These are phyloP conservation scores for Aspergillus nanangensis DNA, from an alignment of 495 filamentous ascomycete genomes.

Conservation along the genomic window DNA sequence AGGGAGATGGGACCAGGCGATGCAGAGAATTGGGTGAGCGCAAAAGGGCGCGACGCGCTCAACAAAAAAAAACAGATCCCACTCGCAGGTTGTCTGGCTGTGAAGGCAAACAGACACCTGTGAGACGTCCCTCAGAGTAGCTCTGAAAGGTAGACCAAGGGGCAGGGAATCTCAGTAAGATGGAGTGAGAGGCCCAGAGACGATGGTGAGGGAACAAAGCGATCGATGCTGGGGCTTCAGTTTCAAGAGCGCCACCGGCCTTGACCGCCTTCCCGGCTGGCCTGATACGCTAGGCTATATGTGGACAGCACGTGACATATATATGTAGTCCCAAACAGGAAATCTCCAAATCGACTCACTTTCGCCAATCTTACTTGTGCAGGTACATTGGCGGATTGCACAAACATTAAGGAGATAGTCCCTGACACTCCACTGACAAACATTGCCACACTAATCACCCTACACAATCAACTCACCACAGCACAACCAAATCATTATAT, in stretches of 20 bases:
- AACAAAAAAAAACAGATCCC: conserved; percentile 11
- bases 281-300: neutral
- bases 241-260: conserved; percentile 29
- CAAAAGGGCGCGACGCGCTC: conserved; percentile 30
- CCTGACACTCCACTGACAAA: neutral
- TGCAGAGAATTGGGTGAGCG: conserved; percentile 17
- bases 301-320: conserved; percentile 7
- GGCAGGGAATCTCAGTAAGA: conserved; percentile 17
- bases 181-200: conserved; percentile 17
- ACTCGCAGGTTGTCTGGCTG: conserved; percentile 9
- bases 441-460: conserved; percentile 1
- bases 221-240: conserved; percentile 14
- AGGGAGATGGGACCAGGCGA: neutral
- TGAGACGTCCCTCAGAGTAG: neutral
- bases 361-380: too few species aligned
- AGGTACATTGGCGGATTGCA: too few species aligned
- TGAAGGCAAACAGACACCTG: conserved; percentile 3
- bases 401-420: too few species aligned
- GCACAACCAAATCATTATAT: conserved; percentile 5
- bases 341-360: too few species aligned
- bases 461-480: too few species aligned
- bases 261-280: conserved; percentile 11
- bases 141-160: conserved; percentile 1
- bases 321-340: too few species aligned
- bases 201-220: conserved; percentile 16